A percentile compares a stretch with the other conserved stretches of the same genome.
phyloP scores from a whole-genome alignment of 176 grass and related monocot genomes.

The barley (Hordeum vulgare) region MorexV3_pseudomolecules_assembly NC_058518.1:499609577-499610076 shows the following conservation, averaged over 20 bases:
- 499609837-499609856: neutral
- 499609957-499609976: neutral
- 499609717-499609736: neutral
- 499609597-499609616: neutral
- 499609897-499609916: neutral
- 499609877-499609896: neutral
- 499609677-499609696: neutral
- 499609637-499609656: neutral
- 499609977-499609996: slow-evolving; percentile 38
- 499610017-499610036: slow-evolving; percentile 93
- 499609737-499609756: neutral
- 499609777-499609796: neutral
- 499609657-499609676: neutral
- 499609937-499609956: neutral
- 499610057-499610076: slow-evolving; percentile 95
- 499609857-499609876: neutral
- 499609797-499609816: neutral
- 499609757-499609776: neutral
- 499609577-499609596: neutral
- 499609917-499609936: neutral
- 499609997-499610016: slow-evolving; percentile 86
- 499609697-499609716: neutral
- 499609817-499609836: neutral
- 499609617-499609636: neutral
- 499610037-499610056: slow-evolving; percentile 98